Conservation (phyloP, 2,329 filamentous ascomycete species). For the Sporothrix phasma region DNA sequence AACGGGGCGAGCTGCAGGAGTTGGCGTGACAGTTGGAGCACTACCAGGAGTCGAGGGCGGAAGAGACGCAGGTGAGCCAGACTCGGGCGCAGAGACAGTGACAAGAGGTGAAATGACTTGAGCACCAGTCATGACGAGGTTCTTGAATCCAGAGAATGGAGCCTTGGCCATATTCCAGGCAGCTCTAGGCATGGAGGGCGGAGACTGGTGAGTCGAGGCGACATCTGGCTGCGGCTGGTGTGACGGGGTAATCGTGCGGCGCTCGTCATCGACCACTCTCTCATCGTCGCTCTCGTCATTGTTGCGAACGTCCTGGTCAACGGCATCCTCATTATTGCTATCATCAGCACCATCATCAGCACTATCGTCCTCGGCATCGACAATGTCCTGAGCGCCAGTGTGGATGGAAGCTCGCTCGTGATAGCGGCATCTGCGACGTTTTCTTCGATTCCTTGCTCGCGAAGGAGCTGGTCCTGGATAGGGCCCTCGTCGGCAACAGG, state of each 20-base stretch:
- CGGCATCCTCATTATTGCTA: neutral
- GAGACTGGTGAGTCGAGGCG: neutral
- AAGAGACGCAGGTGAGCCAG: neutral
- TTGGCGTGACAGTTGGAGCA: neutral
- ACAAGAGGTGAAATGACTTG: conserved; percentile 24
- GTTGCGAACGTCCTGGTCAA: neutral
- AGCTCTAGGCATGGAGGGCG: conserved; percentile 11
- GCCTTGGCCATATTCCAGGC: conserved; percentile 24
- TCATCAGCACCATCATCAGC: neutral
- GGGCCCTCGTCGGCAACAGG: neutral
- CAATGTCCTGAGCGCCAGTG: neutral
- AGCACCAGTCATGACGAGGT: conserved; percentile 25
- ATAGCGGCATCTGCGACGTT: neutral
- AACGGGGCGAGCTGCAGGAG: neutral
- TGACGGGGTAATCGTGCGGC: neutral
- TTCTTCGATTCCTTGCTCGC: neutral
- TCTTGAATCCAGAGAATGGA: conserved; percentile 25
- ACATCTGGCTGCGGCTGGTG: neutral
- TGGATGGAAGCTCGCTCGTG: neutral
- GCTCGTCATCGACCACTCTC: neutral
- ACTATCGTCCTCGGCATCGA: neutral
- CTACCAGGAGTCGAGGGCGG: neutral
- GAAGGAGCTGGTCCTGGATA: neutral
- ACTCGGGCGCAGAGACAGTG: neutral
- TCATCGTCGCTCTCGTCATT: neutral